phyloP scores from a whole-genome alignment of 139 green algal genomes.

The Asterochloris erici region DNA sequence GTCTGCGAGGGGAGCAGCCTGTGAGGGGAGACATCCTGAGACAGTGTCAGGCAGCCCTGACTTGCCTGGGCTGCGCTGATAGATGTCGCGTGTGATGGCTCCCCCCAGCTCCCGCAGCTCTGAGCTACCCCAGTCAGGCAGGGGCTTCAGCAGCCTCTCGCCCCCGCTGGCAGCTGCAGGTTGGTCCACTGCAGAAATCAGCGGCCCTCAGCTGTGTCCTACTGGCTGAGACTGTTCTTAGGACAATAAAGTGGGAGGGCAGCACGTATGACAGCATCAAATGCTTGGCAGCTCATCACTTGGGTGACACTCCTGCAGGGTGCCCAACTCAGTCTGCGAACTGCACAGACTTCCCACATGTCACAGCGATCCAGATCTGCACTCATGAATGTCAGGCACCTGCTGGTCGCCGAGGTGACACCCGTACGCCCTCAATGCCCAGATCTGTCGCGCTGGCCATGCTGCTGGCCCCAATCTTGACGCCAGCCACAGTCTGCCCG shows the following conservation, averaged over 20 bases:
- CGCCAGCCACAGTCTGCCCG: too few relatives aligned
- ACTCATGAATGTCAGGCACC: too few relatives aligned
- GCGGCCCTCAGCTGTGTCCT: neutral
- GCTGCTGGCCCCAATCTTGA: too few relatives aligned
- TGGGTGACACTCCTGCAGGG: neutral
- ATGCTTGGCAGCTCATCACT: neutral
- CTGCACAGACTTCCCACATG: too few relatives aligned
- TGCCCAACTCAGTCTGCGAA: too few relatives aligned
- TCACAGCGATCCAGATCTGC: too few relatives aligned
- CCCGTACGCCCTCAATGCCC: too few relatives aligned
- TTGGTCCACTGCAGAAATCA: neutral
- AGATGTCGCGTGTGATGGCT: constrained; percentile 63
- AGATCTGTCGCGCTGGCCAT: too few relatives aligned
- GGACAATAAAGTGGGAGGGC: neutral
- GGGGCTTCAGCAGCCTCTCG: constrained; percentile 47
- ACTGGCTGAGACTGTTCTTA: neutral
- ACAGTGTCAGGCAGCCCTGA: constrained; percentile 33
- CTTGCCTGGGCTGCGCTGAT: constrained; percentile 34
- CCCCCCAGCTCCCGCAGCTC: constrained; percentile 55
- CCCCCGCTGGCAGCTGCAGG: neutral
- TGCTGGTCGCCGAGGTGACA: too few relatives aligned
- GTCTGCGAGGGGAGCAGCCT: too few relatives aligned
- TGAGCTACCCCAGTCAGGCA: constrained; percentile 33
- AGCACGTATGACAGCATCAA: neutral
- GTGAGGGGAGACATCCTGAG: constrained; percentile 48